These are phyloP conservation scores for Blastocladiella emersonii DNA, from an alignment of 371 early-diverging fungal genomes.

Conservation along the genomic window DNA sequence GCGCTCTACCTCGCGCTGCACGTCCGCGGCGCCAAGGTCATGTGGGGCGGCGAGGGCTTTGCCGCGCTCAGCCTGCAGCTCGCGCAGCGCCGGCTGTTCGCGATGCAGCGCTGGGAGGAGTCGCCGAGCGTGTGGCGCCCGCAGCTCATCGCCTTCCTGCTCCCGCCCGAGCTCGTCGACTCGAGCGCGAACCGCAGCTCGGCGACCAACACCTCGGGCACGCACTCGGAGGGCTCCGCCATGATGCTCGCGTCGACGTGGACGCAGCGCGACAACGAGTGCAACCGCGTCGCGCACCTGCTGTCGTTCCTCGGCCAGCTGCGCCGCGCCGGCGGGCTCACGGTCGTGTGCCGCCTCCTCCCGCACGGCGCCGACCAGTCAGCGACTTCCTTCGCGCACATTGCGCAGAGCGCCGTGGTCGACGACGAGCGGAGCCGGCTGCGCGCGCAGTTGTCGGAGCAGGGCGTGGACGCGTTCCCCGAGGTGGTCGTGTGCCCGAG, in stretches of 20 bases:
- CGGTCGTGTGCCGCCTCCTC: conserved; percentile 9
- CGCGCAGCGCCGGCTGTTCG: too few species aligned
- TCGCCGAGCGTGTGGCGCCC: conserved; percentile 8
- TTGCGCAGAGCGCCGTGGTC: background rate
- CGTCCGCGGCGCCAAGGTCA: conserved; percentile 14
- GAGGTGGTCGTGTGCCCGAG: conserved; percentile 12
- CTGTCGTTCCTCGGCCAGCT: conserved; percentile 12
- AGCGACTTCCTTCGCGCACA: too few species aligned
- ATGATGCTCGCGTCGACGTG: too few species aligned
- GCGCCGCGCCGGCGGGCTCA: conserved; percentile 14
- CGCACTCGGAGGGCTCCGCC: too few species aligned
- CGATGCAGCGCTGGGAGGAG: conserved; percentile 16
- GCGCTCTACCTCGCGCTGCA: conserved; percentile 15
- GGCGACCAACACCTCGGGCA: too few species aligned
- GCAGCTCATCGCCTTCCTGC: conserved; percentile 16
- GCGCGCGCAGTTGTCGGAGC: conserved; percentile 7
- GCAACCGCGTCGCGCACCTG: background rate
- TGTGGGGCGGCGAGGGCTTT: conserved; percentile 16
- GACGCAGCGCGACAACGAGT: too few species aligned
- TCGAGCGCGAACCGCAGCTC: too few species aligned
- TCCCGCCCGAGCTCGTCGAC: conserved; percentile 9
- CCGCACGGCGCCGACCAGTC: too few species aligned
- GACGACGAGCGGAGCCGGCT: background rate
- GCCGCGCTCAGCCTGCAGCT: too few species aligned
- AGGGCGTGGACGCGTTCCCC: conserved; percentile 14